Evolutionary conservation across 129 eudicot genomes (phyloP), one percentile per base, ranked within the genome.

Genomic region (Flaveria ramosissima): DNA sequence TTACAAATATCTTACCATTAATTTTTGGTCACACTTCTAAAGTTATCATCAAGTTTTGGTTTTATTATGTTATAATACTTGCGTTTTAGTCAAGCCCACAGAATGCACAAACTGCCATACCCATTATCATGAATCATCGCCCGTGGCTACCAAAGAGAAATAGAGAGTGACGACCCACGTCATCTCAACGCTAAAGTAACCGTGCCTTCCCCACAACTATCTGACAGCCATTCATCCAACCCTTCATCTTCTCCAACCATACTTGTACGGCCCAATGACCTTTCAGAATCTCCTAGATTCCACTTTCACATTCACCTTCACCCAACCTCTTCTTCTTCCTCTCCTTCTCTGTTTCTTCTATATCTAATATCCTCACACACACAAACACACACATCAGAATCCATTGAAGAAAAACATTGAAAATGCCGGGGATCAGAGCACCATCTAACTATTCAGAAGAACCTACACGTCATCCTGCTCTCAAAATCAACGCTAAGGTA

Each of bases 401-500:
- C 47, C 73, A 73, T 42, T 27, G 43, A 70, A 59, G 45, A 9
- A 62, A 46, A 55, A 56, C 41, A 47, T 50, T 2, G 51, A 62
- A 82, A 70, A 92, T 92, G 98, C 96, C 98, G 19, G 98, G 98
- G 77, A 60, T 92, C 36, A 86, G 77, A 46, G 93, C 89, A 43
- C 98, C 96, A 26, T 79, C 86, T 12, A 84, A 84, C 81, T 92
- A 92, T 70, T 82, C 93, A 1, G 72, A 79, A 43, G 98, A 92
- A 41, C 98, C 98, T 8, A 55, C 89, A 41, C 96, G 98, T 47
- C 96, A 89, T 70, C 92, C 98, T 75, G 74, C 77, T 69, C 96
- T 92, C 62, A 69, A 74, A 32, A 85, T 92, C 68, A 92, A 92
- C 82, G 73, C 98, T 46, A 92, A 92, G 98, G 98, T 79, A 78